These are phyloP conservation scores for Solanum sejunctum DNA, from an alignment of 257 asterid species.

Conservation along the genomic window DNA sequence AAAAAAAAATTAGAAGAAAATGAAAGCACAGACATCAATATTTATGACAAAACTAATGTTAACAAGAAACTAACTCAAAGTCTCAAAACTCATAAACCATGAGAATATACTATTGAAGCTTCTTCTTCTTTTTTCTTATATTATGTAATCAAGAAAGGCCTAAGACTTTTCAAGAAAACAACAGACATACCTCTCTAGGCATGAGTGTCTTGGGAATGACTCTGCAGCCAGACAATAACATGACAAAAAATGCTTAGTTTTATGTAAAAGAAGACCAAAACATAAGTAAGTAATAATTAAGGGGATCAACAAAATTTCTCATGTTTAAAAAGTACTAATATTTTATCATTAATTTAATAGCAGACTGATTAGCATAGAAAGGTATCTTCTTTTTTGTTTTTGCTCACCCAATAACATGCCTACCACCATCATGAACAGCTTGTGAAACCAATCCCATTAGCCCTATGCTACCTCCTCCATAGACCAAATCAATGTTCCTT, in stretches of 20 bases:
- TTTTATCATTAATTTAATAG: constrained; percentile 1
- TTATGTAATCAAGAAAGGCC: constrained; percentile 20
- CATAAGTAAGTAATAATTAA: neutral
- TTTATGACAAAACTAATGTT: neutral
- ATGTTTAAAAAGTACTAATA: neutral
- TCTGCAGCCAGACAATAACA: constrained; percentile 64
- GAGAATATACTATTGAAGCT: constrained; percentile 5
- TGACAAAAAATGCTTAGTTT: constrained; percentile 41
- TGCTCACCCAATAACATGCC: constrained; percentile 77
- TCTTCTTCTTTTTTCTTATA: neutral
- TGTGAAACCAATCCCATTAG: constrained; percentile 90
- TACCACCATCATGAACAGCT: constrained; percentile 92
- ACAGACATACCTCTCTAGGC: constrained; percentile 93
- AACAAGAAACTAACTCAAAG: neutral
- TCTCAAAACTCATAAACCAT: neutral
- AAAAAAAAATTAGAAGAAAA: neutral
- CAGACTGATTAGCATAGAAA: constrained; percentile 4
- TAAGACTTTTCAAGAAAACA: constrained; percentile 18
- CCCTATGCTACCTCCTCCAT: constrained; percentile 99
- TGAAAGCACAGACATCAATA: neutral
- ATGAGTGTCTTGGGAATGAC: constrained; percentile 99
- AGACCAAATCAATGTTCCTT: constrained; percentile 85
- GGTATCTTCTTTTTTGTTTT: neutral
- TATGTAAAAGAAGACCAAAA: neutral
- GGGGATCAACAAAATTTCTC: neutral